Conservation (phyloP, 2,329 filamentous ascomycete genomes). For the Fusarium piperis region DNA sequence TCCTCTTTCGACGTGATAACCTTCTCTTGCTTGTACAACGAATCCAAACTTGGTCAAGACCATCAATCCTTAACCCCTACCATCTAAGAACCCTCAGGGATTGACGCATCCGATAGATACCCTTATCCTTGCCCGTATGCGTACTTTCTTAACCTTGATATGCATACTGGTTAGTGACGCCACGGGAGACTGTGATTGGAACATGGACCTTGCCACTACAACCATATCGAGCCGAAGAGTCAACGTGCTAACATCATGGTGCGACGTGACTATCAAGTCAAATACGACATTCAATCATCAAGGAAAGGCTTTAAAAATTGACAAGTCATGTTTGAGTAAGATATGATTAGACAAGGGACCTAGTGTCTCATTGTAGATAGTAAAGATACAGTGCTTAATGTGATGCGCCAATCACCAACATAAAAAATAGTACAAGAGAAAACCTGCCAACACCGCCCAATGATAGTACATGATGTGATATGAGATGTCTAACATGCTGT, state of each 20-base stretch:
- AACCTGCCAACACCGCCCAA: constrained; percentile 10
- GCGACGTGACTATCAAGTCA: background rate
- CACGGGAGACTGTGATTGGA: background rate
- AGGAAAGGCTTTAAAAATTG: background rate
- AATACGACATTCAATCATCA: background rate
- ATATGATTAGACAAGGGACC: background rate
- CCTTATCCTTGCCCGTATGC: constrained; percentile 18
- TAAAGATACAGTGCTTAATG: constrained; percentile 7
- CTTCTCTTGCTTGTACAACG: background rate
- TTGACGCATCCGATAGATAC: background rate
- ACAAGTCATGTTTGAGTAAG: constrained; percentile 8
- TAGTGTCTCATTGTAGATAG: constrained; percentile 4
- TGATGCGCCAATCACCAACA: constrained; percentile 3
- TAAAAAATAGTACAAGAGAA: background rate
- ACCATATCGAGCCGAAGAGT: background rate
- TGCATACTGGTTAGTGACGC: background rate
- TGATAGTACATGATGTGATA: constrained; percentile 22
- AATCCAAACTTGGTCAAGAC: background rate
- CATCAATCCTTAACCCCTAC: background rate
- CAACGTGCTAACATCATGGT: background rate
- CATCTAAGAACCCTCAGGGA: constrained; percentile 2
- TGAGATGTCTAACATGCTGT: constrained; percentile 32
- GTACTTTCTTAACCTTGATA: background rate
- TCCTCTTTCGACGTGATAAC: background rate
- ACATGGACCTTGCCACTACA: background rate